A percentile compares a stretch with the other conserved stretches of the same genome.
Conservation (phyloP, 2,329 filamentous ascomycete genomes). For the Trichoderma sp. region DNA sequence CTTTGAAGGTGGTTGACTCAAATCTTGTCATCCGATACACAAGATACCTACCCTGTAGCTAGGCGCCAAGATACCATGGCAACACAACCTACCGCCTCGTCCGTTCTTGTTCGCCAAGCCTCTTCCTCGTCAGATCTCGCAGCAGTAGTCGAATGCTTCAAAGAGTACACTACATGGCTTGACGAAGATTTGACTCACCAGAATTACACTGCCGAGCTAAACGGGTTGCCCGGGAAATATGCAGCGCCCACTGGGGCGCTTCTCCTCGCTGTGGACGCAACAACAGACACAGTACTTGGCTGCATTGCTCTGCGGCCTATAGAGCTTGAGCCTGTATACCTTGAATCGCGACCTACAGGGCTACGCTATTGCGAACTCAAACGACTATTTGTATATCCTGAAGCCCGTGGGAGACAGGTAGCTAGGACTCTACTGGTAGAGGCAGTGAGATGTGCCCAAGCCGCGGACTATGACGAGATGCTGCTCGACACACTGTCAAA, state of each 20-base stretch:
- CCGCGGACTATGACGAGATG: constrained; percentile 26
- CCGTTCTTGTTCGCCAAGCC: constrained; percentile 26
- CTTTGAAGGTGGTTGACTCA: neutral
- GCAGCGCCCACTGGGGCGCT: constrained; percentile 27
- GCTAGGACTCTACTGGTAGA: constrained; percentile 26
- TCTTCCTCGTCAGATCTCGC: constrained; percentile 24
- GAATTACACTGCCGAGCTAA: constrained; percentile 27
- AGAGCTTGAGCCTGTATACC: constrained; percentile 21
- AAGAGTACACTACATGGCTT: constrained; percentile 29
- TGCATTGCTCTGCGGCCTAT: constrained; percentile 30
- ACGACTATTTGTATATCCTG: constrained; percentile 30
- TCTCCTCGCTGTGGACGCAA: constrained; percentile 26
- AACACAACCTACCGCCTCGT: neutral
- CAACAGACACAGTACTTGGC: constrained; percentile 25
- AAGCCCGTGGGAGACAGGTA: constrained; percentile 27
- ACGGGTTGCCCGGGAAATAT: constrained; percentile 30
- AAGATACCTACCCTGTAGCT: neutral
- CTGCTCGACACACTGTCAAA: constrained; percentile 28
- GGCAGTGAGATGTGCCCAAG: constrained; percentile 19
- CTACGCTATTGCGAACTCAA: constrained; percentile 29
- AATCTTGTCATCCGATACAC: neutral
- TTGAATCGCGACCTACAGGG: neutral
- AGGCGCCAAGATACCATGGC: neutral
- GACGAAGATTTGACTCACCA: constrained; percentile 31
- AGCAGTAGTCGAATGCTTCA: constrained; percentile 26